A percentile compares a stretch with the other conserved stretches of the same genome.
phyloP scores from a whole-genome alignment of 2,329 filamentous ascomycete genomes.

The Penicillium sp. region DNA sequence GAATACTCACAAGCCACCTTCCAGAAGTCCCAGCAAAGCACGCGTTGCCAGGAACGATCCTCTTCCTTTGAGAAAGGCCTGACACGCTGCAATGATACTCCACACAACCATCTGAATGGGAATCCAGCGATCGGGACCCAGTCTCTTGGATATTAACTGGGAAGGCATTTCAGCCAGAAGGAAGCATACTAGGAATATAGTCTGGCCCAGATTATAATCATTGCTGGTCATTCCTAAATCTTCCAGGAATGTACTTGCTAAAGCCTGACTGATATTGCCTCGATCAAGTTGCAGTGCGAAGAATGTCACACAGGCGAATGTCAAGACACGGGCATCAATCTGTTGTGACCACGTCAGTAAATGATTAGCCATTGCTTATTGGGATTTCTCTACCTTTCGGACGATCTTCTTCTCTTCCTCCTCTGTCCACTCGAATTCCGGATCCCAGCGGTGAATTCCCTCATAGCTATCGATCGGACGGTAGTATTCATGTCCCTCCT shows the following conservation, averaged over 20 bases:
- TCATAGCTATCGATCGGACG: slow-evolving; percentile 47
- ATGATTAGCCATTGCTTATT: not conserved
- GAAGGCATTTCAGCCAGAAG: slow-evolving; percentile 60
- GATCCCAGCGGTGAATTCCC: slow-evolving; percentile 51
- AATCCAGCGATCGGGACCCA: slow-evolving; percentile 62
- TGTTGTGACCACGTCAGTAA: slow-evolving; percentile 7
- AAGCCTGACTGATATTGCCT: slow-evolving; percentile 61
- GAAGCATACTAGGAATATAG: slow-evolving; percentile 39
- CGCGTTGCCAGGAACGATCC: slow-evolving; percentile 44
- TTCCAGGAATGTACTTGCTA: slow-evolving; percentile 61
- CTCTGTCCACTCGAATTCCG: slow-evolving; percentile 46
- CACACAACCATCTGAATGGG: slow-evolving; percentile 59
- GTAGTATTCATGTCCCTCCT: slow-evolving; percentile 37
- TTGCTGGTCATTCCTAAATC: slow-evolving; percentile 52
- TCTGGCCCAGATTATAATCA: slow-evolving; percentile 47
- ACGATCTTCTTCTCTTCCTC: slow-evolving; percentile 46
- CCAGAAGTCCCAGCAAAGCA: slow-evolving; percentile 49
- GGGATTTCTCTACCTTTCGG: slow-evolving; percentile 32
- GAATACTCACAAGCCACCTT: slow-evolving; percentile 59
- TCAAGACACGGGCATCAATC: slow-evolving; percentile 45
- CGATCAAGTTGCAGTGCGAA: slow-evolving; percentile 65
- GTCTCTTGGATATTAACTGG: slow-evolving; percentile 60
- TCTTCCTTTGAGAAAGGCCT: slow-evolving; percentile 52
- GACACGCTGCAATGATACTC: slow-evolving; percentile 54
- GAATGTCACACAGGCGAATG: slow-evolving; percentile 58